Base-by-base conservation (phyloP, 2,329 filamentous ascomycete genomes). In the Akanthomyces uredinophilus region DNA sequence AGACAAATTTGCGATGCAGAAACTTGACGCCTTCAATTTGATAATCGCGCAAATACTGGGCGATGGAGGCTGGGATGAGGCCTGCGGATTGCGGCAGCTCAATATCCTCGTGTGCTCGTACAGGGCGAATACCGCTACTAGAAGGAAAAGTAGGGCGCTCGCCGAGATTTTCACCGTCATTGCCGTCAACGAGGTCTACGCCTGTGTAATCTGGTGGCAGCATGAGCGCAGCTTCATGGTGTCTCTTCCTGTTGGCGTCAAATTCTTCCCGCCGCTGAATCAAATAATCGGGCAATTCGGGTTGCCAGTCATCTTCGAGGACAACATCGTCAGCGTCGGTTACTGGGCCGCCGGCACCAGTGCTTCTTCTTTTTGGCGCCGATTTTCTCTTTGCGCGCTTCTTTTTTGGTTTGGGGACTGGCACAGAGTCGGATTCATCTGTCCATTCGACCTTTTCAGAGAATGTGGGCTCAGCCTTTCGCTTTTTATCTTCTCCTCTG, bases 41-140 rank as follows among this genome's bases (percentile, higher is more conserved):
- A 69, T 99, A 99, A 65, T 93, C 90, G 64, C 95, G 87, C 54
- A 99, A 79, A 77, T 95, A 97, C 71, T 95, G 93, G 0, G 94
- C 93, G 60, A 98, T 91, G 0, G 92, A 85, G 0, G 91, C 92
- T 0, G 95, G 95, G 44, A 99, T 92, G 4, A 92, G 71, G 0
- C 93, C 94, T 0, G 86, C 83, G 1, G 93, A 96, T 67, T 87
- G 86, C 16, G 84, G 83, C 27, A 98, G 79, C 51, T 85, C 79
- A 53, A 96, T 88, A 65, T 96, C 91, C 68, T 87, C 80, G 73
- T 95, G 93, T 0, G 81, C 79, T 16, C 88, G 83, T 39, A 84
- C 88, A 0, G 90, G 87, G 57, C 84, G 87, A 58, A 89, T 77
- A 3, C 80, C 77, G 69, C 79, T 78, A 68, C 70, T 70, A 29